Conservation (phyloP, 441 rosid genomes). For the Isatis lusitanica region DNA sequence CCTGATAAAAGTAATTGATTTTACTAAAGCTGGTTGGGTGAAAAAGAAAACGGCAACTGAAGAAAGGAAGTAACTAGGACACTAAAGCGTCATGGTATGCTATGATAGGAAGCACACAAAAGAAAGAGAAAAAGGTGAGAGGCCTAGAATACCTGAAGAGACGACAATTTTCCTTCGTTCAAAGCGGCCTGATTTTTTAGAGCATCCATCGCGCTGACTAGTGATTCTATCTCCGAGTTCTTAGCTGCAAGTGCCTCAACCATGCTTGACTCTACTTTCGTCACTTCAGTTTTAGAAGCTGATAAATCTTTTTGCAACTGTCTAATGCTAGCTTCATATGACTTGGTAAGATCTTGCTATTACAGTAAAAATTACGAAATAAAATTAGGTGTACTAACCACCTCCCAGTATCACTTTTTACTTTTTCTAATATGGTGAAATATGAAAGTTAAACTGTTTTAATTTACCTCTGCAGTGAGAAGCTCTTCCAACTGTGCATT, state of each 20-base stretch:
- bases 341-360: constrained; percentile 95
- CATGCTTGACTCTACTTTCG: constrained; percentile 83
- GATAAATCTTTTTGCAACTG: constrained; percentile 87
- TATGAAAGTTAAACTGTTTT: constrained; percentile 16
- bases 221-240: constrained; percentile 88
- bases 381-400: constrained; percentile 29
- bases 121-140: constrained; percentile 16
- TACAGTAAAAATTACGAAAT: constrained; percentile 32
- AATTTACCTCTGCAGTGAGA: constrained; percentile 84
- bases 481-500: constrained; percentile 99
- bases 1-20: constrained; percentile 50
- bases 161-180: constrained; percentile 86
- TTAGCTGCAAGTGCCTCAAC: constrained; percentile 86
- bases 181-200: constrained; percentile 83
- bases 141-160: constrained; percentile 71
- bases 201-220: constrained; percentile 72
- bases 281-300: constrained; percentile 68
- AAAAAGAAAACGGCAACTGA: constrained; percentile 4
- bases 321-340: constrained; percentile 79
- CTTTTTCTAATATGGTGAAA: constrained; percentile 9
- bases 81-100: not conserved
- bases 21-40: not conserved
- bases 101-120: constrained; percentile 4
- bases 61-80: constrained; percentile 1
- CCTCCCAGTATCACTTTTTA: constrained; percentile 17